Base-by-base conservation (phyloP, 257 asterid species). In the Plectranthus barbatus region DNA sequence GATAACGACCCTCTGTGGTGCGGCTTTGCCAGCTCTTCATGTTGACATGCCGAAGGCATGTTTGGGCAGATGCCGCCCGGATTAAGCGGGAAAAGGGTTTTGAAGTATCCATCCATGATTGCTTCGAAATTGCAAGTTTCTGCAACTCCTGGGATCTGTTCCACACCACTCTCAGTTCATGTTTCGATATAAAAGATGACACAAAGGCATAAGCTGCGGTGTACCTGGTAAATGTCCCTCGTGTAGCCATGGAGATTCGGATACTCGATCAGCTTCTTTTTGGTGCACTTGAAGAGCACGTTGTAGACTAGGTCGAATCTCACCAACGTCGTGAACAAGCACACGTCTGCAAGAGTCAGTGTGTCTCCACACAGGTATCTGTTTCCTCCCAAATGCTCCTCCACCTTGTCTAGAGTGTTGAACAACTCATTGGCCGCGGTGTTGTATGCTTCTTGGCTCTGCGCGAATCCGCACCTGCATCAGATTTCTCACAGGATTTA, bases 391-490 rank as follows among this genome's bases (percentile, higher is more conserved):
- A 92, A 78, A 68, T 93, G 95, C 70, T 84, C 85, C 60, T 93
- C 92, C 34, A 87, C 66, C 85, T 46, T 74, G 40, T 87, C 96
- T 56, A 90, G 57, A 9, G 94, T 71, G 10, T 60, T 34, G 36
- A 93, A 93, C 82, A 93, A 37, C 58, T 82, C 91, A 0, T 68
- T 77, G 9, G 79, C 95, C 0, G 97, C 91, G 0, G 4, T 50
- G 24, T 93, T 86, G 46, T 93, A 93, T 0, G 97, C 97, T 68
- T 81, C 96, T 65, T 93, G 99, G 69, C 88, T 90, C 72, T 93
- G 95, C 3, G 99, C 99, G 71, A 93, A 93, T 50, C 99, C 99
- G 48, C 99, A 92, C 80, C 99, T 89, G 59, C 73, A 64, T 15
- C 7, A 39, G 6, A 7, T 51, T 51, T 23, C 17, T 14, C 18